Base-by-base conservation (phyloP, 352 stramenopile genomes). In the Pythium rishiriense region DNA sequence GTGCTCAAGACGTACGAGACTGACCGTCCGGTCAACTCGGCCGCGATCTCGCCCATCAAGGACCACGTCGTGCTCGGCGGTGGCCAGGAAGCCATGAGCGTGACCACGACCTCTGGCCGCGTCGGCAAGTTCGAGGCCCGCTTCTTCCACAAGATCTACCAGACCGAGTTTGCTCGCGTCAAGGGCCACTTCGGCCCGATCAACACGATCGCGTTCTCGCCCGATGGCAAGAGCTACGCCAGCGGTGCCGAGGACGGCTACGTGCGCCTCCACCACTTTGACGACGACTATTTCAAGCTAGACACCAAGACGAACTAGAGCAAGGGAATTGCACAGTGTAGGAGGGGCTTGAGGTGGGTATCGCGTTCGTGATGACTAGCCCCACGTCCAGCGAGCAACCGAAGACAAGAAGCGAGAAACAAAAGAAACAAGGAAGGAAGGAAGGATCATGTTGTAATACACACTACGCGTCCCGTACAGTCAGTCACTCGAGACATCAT, bases 181-280 rank as follows among this genome's bases (percentile, higher is more conserved):
- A 99, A 99, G 83, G 98, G 98, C 58, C 97, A 99, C 76, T 99
- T 99, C 77, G 98, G 98, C 51, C 97, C 98, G 28, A 99, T 99
- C 73, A 99, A 99, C 87, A 98, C 97, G 47, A 94, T 99, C 49
- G 93, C 92, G 54, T 98, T 99, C 74, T 97, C 98, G 76, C 98
- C 98, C 7, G 96, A 99, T 73, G 98, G 98, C 67, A 97, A 94
- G 75, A 98, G 93, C 79, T 99, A 98, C 88, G 96, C 96, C n/a
- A 99, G 92, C 66, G 98, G 98, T 42, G 97, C 96, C 14, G 97
- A 99, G 71, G 98, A 99, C 74, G 98, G 98, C 48, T 99, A 99
- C 73, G 92, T 99, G 65, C 94, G 97, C 73, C 78, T 99, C 33
- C 96, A 99, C 81, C 90, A 98, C 81, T 99, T 99, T 75, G 96